Evolutionary conservation across 768 basidiomycete genomes (phyloP).

Genomic region (Mrakia blollopis): DNA sequence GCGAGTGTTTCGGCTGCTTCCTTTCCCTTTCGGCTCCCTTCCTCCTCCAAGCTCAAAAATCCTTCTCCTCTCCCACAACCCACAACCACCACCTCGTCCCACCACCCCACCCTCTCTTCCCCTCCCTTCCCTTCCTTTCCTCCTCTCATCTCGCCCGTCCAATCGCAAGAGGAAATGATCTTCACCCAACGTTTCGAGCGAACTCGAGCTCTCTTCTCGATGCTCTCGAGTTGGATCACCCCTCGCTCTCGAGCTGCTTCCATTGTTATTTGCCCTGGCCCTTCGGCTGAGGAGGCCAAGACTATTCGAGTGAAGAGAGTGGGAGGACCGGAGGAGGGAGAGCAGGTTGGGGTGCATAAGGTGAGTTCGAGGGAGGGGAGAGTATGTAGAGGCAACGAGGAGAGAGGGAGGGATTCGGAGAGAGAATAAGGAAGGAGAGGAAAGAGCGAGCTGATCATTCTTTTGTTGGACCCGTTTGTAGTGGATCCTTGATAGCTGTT

Average conservation of each 20-base stretch:
- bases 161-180: not conserved
- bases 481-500: constrained; percentile 30
- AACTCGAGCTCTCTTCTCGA: not conserved
- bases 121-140: not conserved
- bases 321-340: not conserved
- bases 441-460: not conserved
- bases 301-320: constrained; percentile 6
- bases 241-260: not conserved
- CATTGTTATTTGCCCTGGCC: constrained; percentile 19
- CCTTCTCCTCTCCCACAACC: too few species aligned
- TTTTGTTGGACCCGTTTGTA: not conserved
- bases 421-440: not conserved
- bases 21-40: too few species aligned
- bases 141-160: too few species aligned
- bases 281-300: not conserved
- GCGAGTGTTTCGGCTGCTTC: too few species aligned
- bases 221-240: not conserved
- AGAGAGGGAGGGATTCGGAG: not conserved
- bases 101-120: not conserved
- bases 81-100: not conserved
- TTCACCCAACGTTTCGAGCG: constrained; percentile 4
- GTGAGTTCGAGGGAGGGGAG: not conserved
- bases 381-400: not conserved
- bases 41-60: too few species aligned
- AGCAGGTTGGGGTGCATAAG: constrained; percentile 20